Base-by-base conservation (phyloP, 352 stramenopile genomes). In the Globisporangium heterothallicum region DNA sequence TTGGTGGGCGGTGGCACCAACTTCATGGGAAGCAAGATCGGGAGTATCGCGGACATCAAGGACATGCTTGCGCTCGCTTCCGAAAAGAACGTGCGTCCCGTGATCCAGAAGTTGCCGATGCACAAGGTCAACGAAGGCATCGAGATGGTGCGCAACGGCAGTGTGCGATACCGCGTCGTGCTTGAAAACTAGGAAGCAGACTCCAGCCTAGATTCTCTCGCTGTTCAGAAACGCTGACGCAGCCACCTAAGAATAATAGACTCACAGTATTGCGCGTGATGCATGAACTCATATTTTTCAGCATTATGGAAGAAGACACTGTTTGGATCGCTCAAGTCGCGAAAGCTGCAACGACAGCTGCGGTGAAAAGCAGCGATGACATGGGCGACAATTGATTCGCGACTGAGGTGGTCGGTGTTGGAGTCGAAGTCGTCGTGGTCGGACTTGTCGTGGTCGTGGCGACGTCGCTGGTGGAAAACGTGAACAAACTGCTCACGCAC, bases 31-130 rank as follows among this genome's bases (percentile, higher is more conserved):
- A 82, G 58, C 45, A 42, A 74, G 22, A 76, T 94, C 58, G 82
- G 84, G 30, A 63, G 67, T 38, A 71, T 83, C 26, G 34, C 22
- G 6, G 70, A 84, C 38, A 92, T 83, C 38, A 78, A 92, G 61
- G 72, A 86, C 24, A 90, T 92, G 77, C 58, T 96, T n/a, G 62
- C 90, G 35, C 72, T 96, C 35, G 93, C 83, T 45, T 74, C 64
- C 14, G 64, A 82, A 44, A 79, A 93, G 61, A 76, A 90, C 26
- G 81, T 95, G 38, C 64, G 64, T 12, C 55, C 74, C 7, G 53
- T 80, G 34, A 78, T 80, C 34, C 56, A 84, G 58, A 74, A 74
- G 44, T 40, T 82, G 32, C 64, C 69, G 1, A 75, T 80, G 67
- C 43, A 13, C 24, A 49, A 78, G 35, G 68, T 64, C 13, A 76